Percentiles rank a stretch among this genome's conserved stretches.
These are phyloP conservation scores for Lecanicillium sp. DNA, from an alignment of 2,329 filamentous ascomycete genomes.

Conservation along the genomic window DNA sequence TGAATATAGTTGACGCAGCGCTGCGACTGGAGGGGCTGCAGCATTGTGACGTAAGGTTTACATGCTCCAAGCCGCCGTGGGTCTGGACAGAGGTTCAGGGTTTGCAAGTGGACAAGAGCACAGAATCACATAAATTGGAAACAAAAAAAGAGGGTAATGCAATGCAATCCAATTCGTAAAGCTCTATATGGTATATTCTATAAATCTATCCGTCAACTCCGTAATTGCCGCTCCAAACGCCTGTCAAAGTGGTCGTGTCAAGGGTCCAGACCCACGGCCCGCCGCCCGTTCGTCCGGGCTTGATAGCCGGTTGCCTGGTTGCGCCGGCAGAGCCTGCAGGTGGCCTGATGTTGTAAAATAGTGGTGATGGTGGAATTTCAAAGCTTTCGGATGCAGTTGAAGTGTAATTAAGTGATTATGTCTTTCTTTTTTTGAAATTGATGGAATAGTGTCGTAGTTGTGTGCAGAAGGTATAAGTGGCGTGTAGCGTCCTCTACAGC, in stretches of 20 bases:
- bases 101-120: too few species aligned
- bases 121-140: too few species aligned
- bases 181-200: constrained; percentile 8
- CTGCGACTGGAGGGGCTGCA: neutral
- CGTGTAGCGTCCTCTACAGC: neutral
- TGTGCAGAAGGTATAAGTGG: neutral
- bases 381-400: neutral
- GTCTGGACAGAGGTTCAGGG: neutral
- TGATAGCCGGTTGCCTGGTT: neutral
- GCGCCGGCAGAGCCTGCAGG: neutral
- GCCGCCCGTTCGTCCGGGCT: constrained; percentile 6
- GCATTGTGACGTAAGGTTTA: constrained; percentile 5
- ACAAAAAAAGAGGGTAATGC: neutral
- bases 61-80: neutral
- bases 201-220: constrained; percentile 10
- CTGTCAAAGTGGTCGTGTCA: constrained; percentile 3
- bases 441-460: neutral
- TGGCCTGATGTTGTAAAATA: neutral
- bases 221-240: constrained; percentile 9
- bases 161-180: neutral
- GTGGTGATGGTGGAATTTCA: neutral
- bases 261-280: constrained; percentile 2
- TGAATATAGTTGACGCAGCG: too few species aligned
- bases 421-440: neutral
- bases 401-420: neutral